Base-by-base conservation (phyloP, 2,329 filamentous ascomycete species). In the Penicillium sp. region DNA sequence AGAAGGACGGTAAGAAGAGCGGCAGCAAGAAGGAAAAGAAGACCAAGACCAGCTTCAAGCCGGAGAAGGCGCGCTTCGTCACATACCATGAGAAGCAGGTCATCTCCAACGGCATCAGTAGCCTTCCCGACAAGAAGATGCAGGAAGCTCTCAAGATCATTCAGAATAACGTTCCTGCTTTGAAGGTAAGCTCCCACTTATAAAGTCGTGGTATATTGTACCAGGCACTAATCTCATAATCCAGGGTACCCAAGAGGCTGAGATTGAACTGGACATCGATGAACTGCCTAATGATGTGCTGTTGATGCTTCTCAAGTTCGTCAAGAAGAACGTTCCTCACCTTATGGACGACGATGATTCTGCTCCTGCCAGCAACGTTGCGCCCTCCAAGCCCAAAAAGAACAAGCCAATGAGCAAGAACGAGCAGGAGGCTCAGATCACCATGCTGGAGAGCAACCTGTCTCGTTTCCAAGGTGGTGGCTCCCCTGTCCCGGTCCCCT, bases 121-220 rank as follows among this genome's bases (percentile, higher is more conserved):
- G 86, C 56, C 83, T 97, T 51, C 86, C 91, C 16, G 87, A 88
- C 44, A 78, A 80, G n/a, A 85, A 90, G 60, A 87, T 96, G 65
- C 82, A 86, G 44, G 84, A 85, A 60, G 90, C 92, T 0, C 89
- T 96, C 28, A 84, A 88, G 53, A 92, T 97, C 56, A 97, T 99
- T 67, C 90, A 95, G 69, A 84, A 84, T 58, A 92, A 95, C 60
- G 72, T 89, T 77, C 76, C 89, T 74, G 78, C 87, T 79, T 79
- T 94, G 76, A 81, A 83, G 79, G 81, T 76, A 70, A 68, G 71
- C 65, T 46, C 35, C 4, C 16, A 13, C 4, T 38, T 38, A 13
- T 10, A 13, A 11, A 5, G 5, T 20, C 9, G 10, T 4, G 22
- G 4, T 11, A 20, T 20, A 38, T 0, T 18, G 3, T 1, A 36